Percentiles rank a stretch among this genome's conserved stretches.
phyloP scores from a whole-genome alignment of 129 eudicot genomes.

The Pulicaria dysenterica region DNA sequence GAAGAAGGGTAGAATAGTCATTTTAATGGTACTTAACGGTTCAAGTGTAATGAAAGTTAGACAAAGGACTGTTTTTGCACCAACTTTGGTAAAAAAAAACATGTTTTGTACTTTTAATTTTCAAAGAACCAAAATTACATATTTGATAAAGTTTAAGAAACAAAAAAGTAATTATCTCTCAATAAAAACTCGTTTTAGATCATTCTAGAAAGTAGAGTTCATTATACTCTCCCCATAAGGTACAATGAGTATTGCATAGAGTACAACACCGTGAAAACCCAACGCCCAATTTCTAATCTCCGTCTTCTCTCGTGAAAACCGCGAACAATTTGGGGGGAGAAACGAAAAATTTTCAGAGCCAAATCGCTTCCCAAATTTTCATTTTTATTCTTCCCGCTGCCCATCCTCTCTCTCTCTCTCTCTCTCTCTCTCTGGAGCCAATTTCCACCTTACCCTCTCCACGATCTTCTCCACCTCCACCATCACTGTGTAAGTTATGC shows the following conservation, averaged over 20 bases:
- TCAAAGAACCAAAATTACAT: too few relatives aligned
- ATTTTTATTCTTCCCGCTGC: slow-evolving; percentile 35
- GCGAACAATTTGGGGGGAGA: slow-evolving; percentile 33
- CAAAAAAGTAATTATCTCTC: too few relatives aligned
- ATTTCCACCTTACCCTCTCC: background rate
- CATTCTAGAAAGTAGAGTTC: background rate
- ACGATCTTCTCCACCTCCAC: background rate
- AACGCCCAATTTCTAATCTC: slow-evolving; percentile 11
- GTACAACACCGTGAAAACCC: slow-evolving; percentile 29
- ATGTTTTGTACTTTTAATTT: too few relatives aligned
- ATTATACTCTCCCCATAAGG: background rate
- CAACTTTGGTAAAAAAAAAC: too few relatives aligned
- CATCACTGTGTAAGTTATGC: slow-evolving; percentile 30
- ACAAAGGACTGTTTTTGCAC: too few relatives aligned
- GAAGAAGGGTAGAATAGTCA: too few relatives aligned
- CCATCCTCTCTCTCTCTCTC: background rate
- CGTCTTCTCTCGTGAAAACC: background rate
- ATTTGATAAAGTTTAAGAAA: too few relatives aligned
- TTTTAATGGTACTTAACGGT: too few relatives aligned
- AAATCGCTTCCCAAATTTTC: slow-evolving; percentile 26
- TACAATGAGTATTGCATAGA: background rate
- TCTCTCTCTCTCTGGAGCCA: slow-evolving; percentile 2
- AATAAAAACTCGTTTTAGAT: too few relatives aligned
- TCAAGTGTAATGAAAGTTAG: too few relatives aligned
- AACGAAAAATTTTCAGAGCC: slow-evolving; percentile 29